phyloP scores from a whole-genome alignment of 805 yeast species.

The Starmerella potacharoeniae region DNA sequence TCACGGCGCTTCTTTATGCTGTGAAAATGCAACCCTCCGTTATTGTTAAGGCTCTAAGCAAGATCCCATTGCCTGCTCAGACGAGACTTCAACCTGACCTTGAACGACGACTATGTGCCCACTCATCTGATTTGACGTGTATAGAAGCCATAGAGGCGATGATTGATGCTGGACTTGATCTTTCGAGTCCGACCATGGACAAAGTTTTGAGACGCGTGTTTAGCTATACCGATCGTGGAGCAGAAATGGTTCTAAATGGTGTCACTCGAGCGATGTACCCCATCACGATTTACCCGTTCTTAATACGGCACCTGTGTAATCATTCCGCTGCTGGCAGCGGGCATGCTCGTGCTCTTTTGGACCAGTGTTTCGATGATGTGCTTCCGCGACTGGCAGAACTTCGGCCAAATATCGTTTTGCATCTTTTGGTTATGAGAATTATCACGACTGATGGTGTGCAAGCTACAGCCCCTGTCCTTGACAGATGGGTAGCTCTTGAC shows the following conservation, averaged over 20 bases:
- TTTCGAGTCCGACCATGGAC: neutral
- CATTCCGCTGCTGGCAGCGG: neutral
- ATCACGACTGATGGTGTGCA: slow-evolving; percentile 23
- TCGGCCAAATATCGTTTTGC: slow-evolving; percentile 15
- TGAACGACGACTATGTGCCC: neutral
- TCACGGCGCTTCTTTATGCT: slow-evolving; percentile 4
- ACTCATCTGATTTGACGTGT: neutral
- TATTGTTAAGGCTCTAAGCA: neutral
- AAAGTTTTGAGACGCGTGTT: slow-evolving; percentile 10
- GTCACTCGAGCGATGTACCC: neutral
- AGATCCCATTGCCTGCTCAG: neutral
- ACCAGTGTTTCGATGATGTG: slow-evolving; percentile 14
- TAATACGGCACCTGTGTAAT: slow-evolving; percentile 14
- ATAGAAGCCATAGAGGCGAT: neutral
- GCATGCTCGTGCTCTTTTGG: slow-evolving; percentile 1
- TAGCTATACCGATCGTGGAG: slow-evolving; percentile 14
- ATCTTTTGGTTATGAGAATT: slow-evolving; percentile 22
- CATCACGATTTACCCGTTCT: slow-evolving; percentile 16
- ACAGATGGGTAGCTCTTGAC: slow-evolving; percentile 13
- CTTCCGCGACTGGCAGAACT: slow-evolving; percentile 9
- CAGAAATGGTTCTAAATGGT: neutral
- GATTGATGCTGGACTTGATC: neutral
- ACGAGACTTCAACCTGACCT: slow-evolving; percentile 4
- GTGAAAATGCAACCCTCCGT: neutral
- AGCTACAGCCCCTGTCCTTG: slow-evolving; percentile 21